Evolutionary conservation across 768 basidiomycete genomes (phyloP).

Genomic region (Mycena vitilis): DNA sequence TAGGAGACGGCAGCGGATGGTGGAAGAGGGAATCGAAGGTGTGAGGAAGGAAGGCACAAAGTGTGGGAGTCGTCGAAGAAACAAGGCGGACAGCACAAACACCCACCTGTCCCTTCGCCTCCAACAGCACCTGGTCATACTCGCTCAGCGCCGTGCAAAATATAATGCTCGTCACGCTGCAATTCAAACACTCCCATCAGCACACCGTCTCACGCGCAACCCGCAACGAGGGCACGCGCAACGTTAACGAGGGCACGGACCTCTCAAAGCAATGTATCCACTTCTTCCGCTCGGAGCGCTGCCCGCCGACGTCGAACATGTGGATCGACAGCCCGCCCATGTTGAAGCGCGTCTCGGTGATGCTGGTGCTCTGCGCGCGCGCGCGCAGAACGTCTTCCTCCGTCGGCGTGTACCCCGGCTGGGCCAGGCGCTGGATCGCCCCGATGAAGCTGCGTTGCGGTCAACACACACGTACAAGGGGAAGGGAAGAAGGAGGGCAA

Average conservation of each 20-base stretch:
- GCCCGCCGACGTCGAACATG: constrained; percentile 72
- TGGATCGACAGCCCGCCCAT: constrained; percentile 60
- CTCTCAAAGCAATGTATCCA: constrained; percentile 60
- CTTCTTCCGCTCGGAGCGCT: constrained; percentile 48
- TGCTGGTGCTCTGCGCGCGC: constrained; percentile 80
- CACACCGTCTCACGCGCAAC: neutral
- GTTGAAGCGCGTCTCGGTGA: constrained; percentile 75
- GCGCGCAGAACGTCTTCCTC: constrained; percentile 81
- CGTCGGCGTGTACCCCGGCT: constrained; percentile 71
- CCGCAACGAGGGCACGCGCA: too few species aligned
- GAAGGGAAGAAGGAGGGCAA: too few species aligned
- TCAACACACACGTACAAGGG: neutral
- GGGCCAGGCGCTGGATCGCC: constrained; percentile 72
- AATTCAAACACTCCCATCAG: neutral
- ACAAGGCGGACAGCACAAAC: neutral
- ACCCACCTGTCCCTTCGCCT: constrained; percentile 73
- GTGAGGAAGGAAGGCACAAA: neutral
- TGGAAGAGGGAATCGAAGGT: too few species aligned
- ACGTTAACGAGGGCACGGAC: neutral
- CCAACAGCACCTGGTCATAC: constrained; percentile 79
- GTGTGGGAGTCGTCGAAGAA: neutral
- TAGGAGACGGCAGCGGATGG: too few species aligned
- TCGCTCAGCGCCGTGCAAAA: constrained; percentile 80
- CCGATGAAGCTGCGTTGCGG: constrained; percentile 67
- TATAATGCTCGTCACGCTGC: constrained; percentile 73